Base-by-base conservation (phyloP, 306 rosid species). In the Fragaria ananassa region DNA sequence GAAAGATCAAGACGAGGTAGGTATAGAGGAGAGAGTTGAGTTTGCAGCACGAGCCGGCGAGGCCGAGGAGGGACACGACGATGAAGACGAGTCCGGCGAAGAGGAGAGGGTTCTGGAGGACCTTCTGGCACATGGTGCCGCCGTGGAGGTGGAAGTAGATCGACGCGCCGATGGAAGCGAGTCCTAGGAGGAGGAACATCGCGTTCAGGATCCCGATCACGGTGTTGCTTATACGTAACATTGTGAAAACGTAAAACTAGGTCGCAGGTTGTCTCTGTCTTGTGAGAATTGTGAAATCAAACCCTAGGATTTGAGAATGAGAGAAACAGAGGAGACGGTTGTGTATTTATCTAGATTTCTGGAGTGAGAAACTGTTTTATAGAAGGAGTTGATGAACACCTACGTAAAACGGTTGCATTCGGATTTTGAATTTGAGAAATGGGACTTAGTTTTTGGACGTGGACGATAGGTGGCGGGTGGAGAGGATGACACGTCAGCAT, bases 171-270 rank as follows among this genome's bases (percentile, higher is more conserved):
- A 92, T 76, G 21, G 89, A 88, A 18, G 85, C 81, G 7, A 85
- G 18, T 3, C 96, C 96, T 1, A 82, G 74, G 14, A 91, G 42
- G 7, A 92, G 68, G 15, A 97, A 76, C 13, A 81, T 75, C 2
- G 71, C 39, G 88, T 91, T 91, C 14, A 94, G 89, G 14, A 83
- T 63, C 3, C 89, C 89, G 2, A 94, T 83, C 11, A 85, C 66
- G 57, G 86, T 78, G 84, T 94, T 91, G 88, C 93, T 89, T 62
- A 86, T 39, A 39, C 90, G 94, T 71, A 74, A 44, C 96, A 88
- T 89, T 46, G 34, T 53, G 25, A 10, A 10, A 1, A 8, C 0
- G 31, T 35, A 27, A 19, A 10, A 61, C 41, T 10, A 11, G 8
- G 37, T 12, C 8, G 18, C 17, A 25, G 17, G 65, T 54, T 8